Evolutionary conservation across 2,329 filamentous ascomycete genomes (phyloP), one percentile per base, ranked within the genome.

Genomic region (Alternaria sp.): DNA sequence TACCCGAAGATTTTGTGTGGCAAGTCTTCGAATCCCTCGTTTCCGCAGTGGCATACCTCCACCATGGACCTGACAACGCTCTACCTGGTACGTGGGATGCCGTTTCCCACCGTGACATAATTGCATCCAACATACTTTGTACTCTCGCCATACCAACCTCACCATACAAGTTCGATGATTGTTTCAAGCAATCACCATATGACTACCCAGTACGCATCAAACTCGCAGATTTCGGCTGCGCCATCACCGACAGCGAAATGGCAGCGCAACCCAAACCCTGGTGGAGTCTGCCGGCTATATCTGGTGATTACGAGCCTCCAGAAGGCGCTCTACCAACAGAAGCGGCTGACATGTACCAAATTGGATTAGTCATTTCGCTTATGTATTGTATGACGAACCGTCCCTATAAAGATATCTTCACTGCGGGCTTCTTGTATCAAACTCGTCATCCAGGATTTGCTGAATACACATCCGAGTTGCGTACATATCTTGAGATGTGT

Each of bases 271-370:
- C 34, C 22, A 38, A 6, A 16, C 20, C 28, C 20, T 5, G 25
- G 2, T 18, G 9, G 5, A 10, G 9, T 3, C 22, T 51, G 12
- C 49, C 49, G 5, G 14, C 38, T 8, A n/a, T 51, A 4, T 30
- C 30, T 8, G 20, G 18, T 40, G 7, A 40, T 10, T 58, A 45
- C 30, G 22, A 14, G 11, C 48, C 48, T n/a, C 55, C 28, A 9
- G 36, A 53, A 30, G 43, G 18, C 9, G 48, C 48, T 7, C 32
- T 46, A 10, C 48, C 55, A 4, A 30, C 55, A 1, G 55, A 53
- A 14, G 48, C 55, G 2, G 30, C 48, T n/a, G 55, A 58, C n/a
- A 45, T 53, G 18, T 58, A 58, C n/a, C 55, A 58, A 12, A 16
- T 53, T 14, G 55, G 48, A 4, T 5, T 58, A 20, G 32, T 58